Conservation (phyloP, 2,329 filamentous ascomycete species). For the Tricladium varicosporioides region DNA sequence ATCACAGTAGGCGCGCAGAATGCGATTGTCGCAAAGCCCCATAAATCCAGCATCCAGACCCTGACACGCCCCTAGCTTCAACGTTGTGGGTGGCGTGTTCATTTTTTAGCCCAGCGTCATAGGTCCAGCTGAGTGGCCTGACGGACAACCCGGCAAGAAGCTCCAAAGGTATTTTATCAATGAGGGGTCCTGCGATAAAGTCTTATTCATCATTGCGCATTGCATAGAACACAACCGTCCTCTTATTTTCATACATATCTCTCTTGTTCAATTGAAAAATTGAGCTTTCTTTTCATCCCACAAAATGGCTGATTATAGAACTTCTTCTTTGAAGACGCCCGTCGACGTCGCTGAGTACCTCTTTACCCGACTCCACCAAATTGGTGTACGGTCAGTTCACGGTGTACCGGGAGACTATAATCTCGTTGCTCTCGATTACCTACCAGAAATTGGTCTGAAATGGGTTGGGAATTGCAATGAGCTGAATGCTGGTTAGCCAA, state of each 20-base stretch:
- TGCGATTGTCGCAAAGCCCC: not conserved
- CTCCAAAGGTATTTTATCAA: not conserved
- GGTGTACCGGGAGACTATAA: slow-evolving; percentile 75
- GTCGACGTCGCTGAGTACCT: slow-evolving; percentile 66
- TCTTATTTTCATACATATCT: not conserved
- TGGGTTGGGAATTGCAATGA: slow-evolving; percentile 73
- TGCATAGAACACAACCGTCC: not conserved
- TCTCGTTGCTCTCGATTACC: slow-evolving; percentile 64
- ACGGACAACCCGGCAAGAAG: not conserved
- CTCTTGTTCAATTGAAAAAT: not conserved
- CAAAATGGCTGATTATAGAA: slow-evolving; percentile 41
- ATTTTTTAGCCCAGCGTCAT: not conserved
- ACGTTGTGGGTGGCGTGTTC: not conserved
- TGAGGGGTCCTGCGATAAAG: not conserved
- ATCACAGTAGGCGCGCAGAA: too few species aligned
- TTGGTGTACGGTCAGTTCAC: slow-evolving; percentile 64
- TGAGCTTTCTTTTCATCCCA: not conserved
- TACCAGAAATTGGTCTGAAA: slow-evolving; percentile 54
- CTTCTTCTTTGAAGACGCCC: slow-evolving; percentile 38
- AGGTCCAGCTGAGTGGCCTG: not conserved
- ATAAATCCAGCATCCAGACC: not conserved
- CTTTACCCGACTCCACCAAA: slow-evolving; percentile 60
- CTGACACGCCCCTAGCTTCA: too few species aligned
- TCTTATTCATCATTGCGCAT: not conserved
- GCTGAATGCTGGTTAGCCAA: slow-evolving; percentile 62